Evolutionary conservation across 1,284 basidiomycete species (phyloP).

Genomic region (Grifola frondosa): DNA sequence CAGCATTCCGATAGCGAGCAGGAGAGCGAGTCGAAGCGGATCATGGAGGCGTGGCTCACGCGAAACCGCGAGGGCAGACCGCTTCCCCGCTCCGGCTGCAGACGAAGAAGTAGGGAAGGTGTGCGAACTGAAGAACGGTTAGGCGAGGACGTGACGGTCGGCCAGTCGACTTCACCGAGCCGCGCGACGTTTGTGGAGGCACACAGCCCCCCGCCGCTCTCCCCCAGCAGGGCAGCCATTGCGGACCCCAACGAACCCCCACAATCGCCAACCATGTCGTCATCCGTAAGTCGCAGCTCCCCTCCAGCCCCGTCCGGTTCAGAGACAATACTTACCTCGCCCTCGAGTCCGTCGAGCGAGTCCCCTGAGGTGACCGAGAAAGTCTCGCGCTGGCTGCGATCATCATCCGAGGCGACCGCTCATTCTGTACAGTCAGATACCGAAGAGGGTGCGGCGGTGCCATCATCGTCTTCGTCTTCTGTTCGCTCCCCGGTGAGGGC

Average conservation of each 20-base stretch:
- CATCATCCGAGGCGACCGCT: conserved; percentile 9
- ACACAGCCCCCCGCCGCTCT: conserved; percentile 3
- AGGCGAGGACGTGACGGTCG: conserved; percentile 9
- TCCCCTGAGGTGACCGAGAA: conserved; percentile 18
- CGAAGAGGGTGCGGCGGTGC: too few species aligned
- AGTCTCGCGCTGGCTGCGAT: conserved; percentile 19
- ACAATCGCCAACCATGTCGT: not conserved
- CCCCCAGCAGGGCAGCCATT: conserved; percentile 8
- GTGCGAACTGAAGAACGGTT: too few species aligned
- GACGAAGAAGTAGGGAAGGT: too few species aligned
- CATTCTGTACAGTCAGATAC: not conserved
- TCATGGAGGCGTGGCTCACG: conserved; percentile 32
- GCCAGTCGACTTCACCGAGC: conserved; percentile 8
- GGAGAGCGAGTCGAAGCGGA: conserved; percentile 28
- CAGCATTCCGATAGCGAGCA: conserved; percentile 10
- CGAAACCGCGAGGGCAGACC: conserved; percentile 16
- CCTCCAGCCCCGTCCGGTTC: not conserved
- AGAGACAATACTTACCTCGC: not conserved
- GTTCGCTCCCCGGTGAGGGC: conserved; percentile 6
- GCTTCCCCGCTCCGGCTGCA: too few species aligned
- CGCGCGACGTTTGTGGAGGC: conserved; percentile 16
- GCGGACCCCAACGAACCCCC: conserved; percentile 9
- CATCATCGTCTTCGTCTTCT: not conserved
- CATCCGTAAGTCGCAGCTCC: not conserved
- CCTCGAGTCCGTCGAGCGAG: conserved; percentile 9